Evolutionary conservation across 768 basidiomycete species (phyloP), one percentile per base, ranked within the genome.

Genomic region (Cystofilobasidium macerans): DNA sequence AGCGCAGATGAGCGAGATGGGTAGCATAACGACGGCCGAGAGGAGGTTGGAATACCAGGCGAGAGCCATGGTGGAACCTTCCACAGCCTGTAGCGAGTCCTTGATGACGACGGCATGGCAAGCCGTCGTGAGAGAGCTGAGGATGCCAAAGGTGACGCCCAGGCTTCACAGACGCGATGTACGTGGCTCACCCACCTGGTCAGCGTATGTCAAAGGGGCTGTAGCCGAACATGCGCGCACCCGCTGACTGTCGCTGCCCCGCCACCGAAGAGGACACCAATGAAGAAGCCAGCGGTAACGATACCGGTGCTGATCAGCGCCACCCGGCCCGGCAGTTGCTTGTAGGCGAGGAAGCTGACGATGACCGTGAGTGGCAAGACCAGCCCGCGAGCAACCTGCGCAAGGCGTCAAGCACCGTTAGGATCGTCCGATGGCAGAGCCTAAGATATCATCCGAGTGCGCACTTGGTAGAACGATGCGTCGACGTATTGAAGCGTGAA

Each of bases 51-150:
- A 87, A 78, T 95, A 95, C 86, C 90, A 98, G 0, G 86, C 87
- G 47, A 98, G 81, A 47, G 86, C 80, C 61, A 94, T 80, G 8
- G 93, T 87, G 68, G 86, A 89, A 68, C 87, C 88, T 35, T 85
- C 82, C 35, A 97, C 90, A 57, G 88, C 42, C 38, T 38, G 43
- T n/a, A 98, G 79, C 53, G 84, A 85, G 70, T 85, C 83, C 77
- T 97, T 98, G 79, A 98, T 95, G 66, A 95, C 86, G 28, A 95
- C 89, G 1, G 91, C 91, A 75, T 97, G 94, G 16, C 86, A 76
- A 0, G 92, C 87, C 16, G 89, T 91, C 69, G 92, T 87, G n/a
- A 84, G 78, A 7, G 89, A 92, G 70, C 85, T 87, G 33, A 86
- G 78, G 18, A 93, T 83, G 68, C 93, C 94, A 72, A 91, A 93